Evolutionary conservation across 176 grass and related monocot genomes (phyloP), one percentile per base, ranked within the genome.

Genomic region (Oryza glumipatula): DNA sequence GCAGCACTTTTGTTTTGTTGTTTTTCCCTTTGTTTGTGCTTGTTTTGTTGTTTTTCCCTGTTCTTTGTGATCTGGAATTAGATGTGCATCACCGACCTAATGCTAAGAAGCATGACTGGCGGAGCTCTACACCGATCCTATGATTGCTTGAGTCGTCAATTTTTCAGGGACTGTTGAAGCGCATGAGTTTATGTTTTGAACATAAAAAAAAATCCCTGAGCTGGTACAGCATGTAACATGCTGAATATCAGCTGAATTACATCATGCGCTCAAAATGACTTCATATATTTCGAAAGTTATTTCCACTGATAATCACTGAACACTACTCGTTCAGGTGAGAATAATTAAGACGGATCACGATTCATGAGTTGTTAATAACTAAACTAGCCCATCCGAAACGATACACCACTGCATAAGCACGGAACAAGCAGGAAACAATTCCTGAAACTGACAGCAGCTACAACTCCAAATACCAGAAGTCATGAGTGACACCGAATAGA

Each of bases 331-430:
- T 52, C 45, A 52, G 46, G 21, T 17, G 38, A 70, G 65, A 21
- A 19, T 6, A 5, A 38, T 8, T 16, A 16, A 58, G 64, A 19
- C 11, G 3, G 12, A 52, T 13, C n/a, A 30, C 47, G 30, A 39
- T 70, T 35, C 33, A 58, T 60, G n/a, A 24, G 4, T 26, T 65
- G 68, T 44, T 45, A 28, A 71, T 12, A 82, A 45, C n/a, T 0
- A 4, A 4, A 54, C 4, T 7, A 54, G 2, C 19, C 61, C 5
- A 36, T 52, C 12, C 36, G 44, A 47, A 45, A 36, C 13, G 48
- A 28, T 58, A 10, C 9, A 63, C 21, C 85, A 86, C 72, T 85
- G 52, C 43, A 81, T 4, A 11, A 65, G 24, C 24, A 36, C 10
- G 15, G 11, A 52, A 9, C 11, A 11, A 47, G 33, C 63, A 66